A percentile compares a stretch with the other conserved stretches of the same genome.
These are phyloP conservation scores for Thermoascus crustaceus DNA, from an alignment of 2,329 filamentous ascomycete species.

Conservation along the genomic window DNA sequence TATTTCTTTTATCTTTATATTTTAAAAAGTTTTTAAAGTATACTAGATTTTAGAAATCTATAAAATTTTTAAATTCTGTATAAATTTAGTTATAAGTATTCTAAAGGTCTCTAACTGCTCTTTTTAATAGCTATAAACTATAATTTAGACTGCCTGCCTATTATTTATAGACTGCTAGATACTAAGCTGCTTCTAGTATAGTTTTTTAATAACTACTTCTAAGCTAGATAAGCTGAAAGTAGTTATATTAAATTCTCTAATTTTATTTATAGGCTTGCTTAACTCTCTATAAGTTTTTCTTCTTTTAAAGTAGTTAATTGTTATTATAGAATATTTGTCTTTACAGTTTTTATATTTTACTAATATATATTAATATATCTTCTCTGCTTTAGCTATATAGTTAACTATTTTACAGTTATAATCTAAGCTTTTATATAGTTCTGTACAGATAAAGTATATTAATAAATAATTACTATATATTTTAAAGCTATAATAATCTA, in stretches of 20 bases:
- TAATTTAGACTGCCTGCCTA: too few species aligned
- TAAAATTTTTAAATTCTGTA: not conserved
- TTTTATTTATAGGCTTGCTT: too few species aligned
- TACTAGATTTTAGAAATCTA: not conserved
- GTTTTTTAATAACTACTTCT: too few species aligned
- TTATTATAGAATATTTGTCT: not conserved
- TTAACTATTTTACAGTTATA: too few species aligned
- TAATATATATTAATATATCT: not conserved
- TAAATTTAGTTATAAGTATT: not conserved
- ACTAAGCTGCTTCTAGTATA: too few species aligned
- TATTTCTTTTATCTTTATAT: not conserved
- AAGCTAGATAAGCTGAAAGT: too few species aligned
- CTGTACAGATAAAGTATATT: not conserved
- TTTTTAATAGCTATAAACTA: not conserved
- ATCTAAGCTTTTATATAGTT: not conserved
- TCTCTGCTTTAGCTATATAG: not conserved
- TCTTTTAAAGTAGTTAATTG: not conserved
- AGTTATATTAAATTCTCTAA: too few species aligned
- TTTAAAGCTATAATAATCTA: not conserved
- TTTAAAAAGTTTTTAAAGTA: not conserved
- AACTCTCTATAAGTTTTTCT: not conserved
- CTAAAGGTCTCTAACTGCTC: not conserved
- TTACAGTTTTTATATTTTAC: not conserved
- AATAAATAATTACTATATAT: not conserved
- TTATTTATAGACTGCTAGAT: too few species aligned